These are phyloP conservation scores for Trifolium subterraneum DNA, from an alignment of 306 rosid genomes.

Conservation along the genomic window DNA sequence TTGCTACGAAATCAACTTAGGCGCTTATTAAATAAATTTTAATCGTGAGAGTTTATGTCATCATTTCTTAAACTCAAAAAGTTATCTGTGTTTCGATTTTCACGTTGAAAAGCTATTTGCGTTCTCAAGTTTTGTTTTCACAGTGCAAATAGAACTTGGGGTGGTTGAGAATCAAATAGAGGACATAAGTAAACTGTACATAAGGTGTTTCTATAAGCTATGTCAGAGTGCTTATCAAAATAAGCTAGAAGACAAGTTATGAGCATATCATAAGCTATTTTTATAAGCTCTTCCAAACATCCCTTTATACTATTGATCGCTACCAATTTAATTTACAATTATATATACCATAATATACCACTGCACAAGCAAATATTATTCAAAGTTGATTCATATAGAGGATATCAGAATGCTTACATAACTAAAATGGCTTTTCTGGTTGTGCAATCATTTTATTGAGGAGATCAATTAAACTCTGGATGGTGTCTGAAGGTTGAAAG, in stretches of 20 bases:
- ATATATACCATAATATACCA: neutral
- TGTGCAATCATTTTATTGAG: conserved; percentile 71
- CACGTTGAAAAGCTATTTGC: neutral
- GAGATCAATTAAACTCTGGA: conserved; percentile 78
- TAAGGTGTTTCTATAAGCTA: neutral
- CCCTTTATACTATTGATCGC: neutral
- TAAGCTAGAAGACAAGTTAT: neutral
- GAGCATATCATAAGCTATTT: neutral
- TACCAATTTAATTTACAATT: conserved; percentile 10
- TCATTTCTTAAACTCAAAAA: neutral
- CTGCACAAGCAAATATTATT: neutral
- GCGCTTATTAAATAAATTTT: neutral
- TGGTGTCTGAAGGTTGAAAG: conserved; percentile 83
- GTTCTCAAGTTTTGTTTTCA: neutral
- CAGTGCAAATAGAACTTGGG: neutral
- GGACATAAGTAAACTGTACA: neutral
- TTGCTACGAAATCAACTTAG: neutral
- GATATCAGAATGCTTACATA: conserved; percentile 66
- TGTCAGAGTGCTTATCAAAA: neutral
- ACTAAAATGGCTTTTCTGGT: conserved; percentile 74
- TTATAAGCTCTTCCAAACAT: neutral
- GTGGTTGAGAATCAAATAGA: neutral
- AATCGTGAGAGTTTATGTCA: neutral
- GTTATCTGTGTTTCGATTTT: neutral
- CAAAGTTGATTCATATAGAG: neutral